phyloP scores from a whole-genome alignment of 2,329 filamentous ascomycete species.

The Teratosphaeria zuluensis region DNA sequence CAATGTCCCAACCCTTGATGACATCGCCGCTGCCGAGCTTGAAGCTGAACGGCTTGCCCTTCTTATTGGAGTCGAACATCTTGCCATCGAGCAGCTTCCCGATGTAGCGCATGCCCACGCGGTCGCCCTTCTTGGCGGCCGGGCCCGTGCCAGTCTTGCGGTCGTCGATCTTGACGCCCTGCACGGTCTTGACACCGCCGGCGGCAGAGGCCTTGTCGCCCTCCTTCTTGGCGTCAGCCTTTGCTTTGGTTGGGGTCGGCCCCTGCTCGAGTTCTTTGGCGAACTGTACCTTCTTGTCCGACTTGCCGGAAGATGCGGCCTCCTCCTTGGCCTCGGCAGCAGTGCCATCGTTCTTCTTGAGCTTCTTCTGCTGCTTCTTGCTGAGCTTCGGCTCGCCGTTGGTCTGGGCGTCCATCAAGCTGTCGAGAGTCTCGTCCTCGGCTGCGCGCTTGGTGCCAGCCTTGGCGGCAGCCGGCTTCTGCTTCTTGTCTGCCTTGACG shows the following conservation, averaged over 20 bases:
- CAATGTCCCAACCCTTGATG: conserved; percentile 98
- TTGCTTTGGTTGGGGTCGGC: conserved; percentile 60
- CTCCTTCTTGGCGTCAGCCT: conserved; percentile 28
- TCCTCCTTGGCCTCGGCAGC: conserved; percentile 51
- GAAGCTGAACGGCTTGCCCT: conserved; percentile 94
- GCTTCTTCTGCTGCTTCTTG: conserved; percentile 97
- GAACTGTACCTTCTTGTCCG: conserved; percentile 95
- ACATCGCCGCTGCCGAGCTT: conserved; percentile 91
- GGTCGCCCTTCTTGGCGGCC: conserved; percentile 80
- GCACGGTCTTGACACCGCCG: conserved; percentile 65
- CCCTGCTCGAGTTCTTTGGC: conserved; percentile 98
- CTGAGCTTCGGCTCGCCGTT: conserved; percentile 65
- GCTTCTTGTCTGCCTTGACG: conserved; percentile 59
- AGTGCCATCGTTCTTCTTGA: conserved; percentile 97
- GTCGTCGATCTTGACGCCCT: conserved; percentile 90
- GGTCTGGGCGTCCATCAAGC: conserved; percentile 66
- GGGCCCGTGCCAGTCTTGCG: conserved; percentile 83
- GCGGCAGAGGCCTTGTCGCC: conserved; percentile 36
- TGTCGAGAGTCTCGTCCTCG: conserved; percentile 63
- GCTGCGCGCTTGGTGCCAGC: conserved; percentile 76
- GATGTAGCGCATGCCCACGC: conserved; percentile 91
- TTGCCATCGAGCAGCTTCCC: conserved; percentile 90
- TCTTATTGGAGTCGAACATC: conserved; percentile 97
- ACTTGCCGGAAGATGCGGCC: conserved; percentile 42
- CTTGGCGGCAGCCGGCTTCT: conserved; percentile 41